Evolutionary conservation across 176 grass and related monocot genomes (phyloP), one percentile per base, ranked within the genome.

Genomic region (Pontederia crassipes): DNA sequence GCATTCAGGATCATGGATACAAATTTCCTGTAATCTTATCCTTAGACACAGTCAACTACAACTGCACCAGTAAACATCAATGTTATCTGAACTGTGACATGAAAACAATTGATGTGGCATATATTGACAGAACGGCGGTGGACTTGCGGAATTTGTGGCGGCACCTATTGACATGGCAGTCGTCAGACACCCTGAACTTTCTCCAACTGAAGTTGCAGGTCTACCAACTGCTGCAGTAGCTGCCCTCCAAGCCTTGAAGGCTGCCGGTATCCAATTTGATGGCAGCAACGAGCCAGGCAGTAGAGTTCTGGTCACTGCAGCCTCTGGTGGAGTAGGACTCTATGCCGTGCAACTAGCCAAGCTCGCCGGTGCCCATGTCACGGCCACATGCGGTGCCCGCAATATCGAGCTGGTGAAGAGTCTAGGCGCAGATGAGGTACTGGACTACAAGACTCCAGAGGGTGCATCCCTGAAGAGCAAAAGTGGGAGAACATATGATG

Each of bases 301-400:
- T 58, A 68, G 32, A 40, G 32, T 80, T 47, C 73, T 95, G 28
- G 75, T 95, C n/a, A 95, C 91, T 14, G 91, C 86, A 1, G 91
- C 91, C 2, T 96, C 91, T 0, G 86, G 86, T 51, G 91, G 91
- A 28, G 86, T 96, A 1, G 91, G 86, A 13, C 86, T 87, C 70
- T 90, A 72, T 61, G 78, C 83, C 28, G 86, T 96, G 59, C 91
- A 96, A 65, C 75, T 90, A 7, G 86, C 83, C 9, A 95, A 90
- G 75, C 65, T 85, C 0, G 83, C 81, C 0, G 80, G 86, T 8
- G 45, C 82, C 7, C 83, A 85, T 68, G 80, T 82, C 10, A 90
- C 91, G 4, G 75, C 91, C 53, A 96, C 86, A 66, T 96, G 86
- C 61, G 86, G 91, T 61, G 78, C 65, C 17, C 86, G 91, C 28